Conservation (phyloP, 2,329 filamentous ascomycete species). For the Macrophomina tecta region DNA sequence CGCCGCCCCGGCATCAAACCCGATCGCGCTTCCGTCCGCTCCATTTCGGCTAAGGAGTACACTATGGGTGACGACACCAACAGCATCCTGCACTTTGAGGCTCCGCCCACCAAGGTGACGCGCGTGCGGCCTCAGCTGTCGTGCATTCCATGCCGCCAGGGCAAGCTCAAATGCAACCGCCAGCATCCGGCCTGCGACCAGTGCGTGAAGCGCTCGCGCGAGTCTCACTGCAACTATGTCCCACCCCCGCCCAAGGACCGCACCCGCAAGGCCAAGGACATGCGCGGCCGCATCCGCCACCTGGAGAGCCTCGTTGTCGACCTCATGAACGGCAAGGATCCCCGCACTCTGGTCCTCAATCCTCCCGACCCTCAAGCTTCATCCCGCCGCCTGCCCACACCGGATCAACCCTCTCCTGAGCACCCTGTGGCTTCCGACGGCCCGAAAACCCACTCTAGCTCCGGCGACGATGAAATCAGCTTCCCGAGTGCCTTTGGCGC, state of each 20-base stretch:
- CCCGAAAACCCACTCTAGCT: constrained; percentile 25
- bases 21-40: constrained; percentile 7
- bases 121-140: constrained; percentile 34
- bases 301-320: constrained; percentile 45
- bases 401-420: constrained; percentile 25
- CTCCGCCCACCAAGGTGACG: constrained; percentile 25
- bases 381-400: constrained; percentile 22
- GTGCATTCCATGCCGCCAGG: constrained; percentile 38
- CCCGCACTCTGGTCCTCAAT: constrained; percentile 24
- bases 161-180: constrained; percentile 45
- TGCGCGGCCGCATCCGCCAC: constrained; percentile 45
- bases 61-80: constrained; percentile 25
- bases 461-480: constrained; percentile 25
- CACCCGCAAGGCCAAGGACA: constrained; percentile 37
- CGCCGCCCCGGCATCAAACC: constrained; percentile 1
- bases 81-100: constrained; percentile 19
- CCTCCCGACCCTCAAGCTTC: neutral
- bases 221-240: constrained; percentile 36
- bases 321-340: constrained; percentile 39
- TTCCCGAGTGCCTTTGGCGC: constrained; percentile 24
- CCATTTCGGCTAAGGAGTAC: constrained; percentile 19
- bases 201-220: constrained; percentile 43
- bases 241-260: constrained; percentile 35
- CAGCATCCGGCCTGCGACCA: constrained; percentile 46
- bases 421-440: constrained; percentile 16